Conservation (phyloP, 805 yeast species). For the Wickerhamomyces canadensis region DNA sequence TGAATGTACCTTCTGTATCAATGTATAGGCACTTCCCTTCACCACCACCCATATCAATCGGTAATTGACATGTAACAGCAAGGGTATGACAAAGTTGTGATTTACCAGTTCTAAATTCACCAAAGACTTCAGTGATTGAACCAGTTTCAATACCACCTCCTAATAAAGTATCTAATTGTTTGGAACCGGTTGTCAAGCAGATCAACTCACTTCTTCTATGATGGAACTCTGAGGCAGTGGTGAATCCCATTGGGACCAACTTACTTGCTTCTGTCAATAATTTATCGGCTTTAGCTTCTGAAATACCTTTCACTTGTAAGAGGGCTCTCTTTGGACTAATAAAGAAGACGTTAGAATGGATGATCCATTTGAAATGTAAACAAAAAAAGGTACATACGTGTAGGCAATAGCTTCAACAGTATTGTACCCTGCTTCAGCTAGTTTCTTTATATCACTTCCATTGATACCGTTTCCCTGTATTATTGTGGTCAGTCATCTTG, state of each 20-base stretch:
- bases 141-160: constrained; percentile 99
- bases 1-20: constrained; percentile 95
- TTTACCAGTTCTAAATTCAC: constrained; percentile 97
- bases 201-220: constrained; percentile 85
- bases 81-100: constrained; percentile 95
- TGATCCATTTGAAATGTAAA: not conserved
- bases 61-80: constrained; percentile 94
- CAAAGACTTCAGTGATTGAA: constrained; percentile 91
- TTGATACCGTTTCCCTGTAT: constrained; percentile 78
- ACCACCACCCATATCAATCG: constrained; percentile 96
- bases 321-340: constrained; percentile 68
- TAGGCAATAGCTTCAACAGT: constrained; percentile 93
- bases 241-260: constrained; percentile 91
- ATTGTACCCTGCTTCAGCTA: constrained; percentile 76
- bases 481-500: no score
- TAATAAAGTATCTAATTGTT: constrained; percentile 82
- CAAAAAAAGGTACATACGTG: constrained; percentile 36
- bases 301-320: constrained; percentile 79
- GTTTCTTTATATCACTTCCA: constrained; percentile 67
- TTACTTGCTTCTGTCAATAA: constrained; percentile 78
- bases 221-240: constrained; percentile 94
- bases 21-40: constrained; percentile 96
- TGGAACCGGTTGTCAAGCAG: constrained; percentile 92
- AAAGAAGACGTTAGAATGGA: constrained; percentile 5
- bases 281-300: constrained; percentile 92